Conservation (phyloP, 2,329 filamentous ascomycete species). For the Ceratocystis albifundus region DNA sequence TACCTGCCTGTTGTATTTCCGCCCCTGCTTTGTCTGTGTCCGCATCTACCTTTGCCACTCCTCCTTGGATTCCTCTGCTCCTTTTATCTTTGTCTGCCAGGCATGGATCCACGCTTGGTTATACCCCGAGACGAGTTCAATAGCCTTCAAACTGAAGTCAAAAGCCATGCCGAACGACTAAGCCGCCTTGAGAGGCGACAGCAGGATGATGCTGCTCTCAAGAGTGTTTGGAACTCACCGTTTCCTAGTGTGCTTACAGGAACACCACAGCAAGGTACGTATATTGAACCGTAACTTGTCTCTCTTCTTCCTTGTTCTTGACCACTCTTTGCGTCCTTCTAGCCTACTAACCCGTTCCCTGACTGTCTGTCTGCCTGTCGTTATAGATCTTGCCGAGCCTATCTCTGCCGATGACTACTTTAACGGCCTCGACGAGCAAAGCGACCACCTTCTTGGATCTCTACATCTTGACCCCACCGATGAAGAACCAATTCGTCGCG, state of each 20-base stretch:
- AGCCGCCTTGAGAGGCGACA: slow-evolving; percentile 53
- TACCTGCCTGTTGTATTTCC: not conserved
- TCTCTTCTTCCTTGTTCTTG: not conserved
- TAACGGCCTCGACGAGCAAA: slow-evolving; percentile 79
- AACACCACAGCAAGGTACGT: slow-evolving; percentile 71
- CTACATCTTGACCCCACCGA: slow-evolving; percentile 71
- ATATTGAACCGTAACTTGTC: not conserved
- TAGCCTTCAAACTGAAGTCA: slow-evolving; percentile 59
- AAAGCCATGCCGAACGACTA: slow-evolving; percentile 53
- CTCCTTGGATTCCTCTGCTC: not conserved
- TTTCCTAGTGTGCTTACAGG: slow-evolving; percentile 77
- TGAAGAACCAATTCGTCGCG: slow-evolving; percentile 72
- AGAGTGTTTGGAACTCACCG: slow-evolving; percentile 87
- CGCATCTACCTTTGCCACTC: not conserved
- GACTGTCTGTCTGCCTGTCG: too few relatives aligned
- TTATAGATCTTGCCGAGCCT: slow-evolving; percentile 16
- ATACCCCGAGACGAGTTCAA: slow-evolving; percentile 53
- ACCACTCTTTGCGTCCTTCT: not conserved
- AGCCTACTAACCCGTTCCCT: slow-evolving; percentile 5
- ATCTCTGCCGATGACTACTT: slow-evolving; percentile 63
- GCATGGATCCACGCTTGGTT: slow-evolving; percentile 54
- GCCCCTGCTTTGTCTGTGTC: not conserved
- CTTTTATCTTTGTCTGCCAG: slow-evolving; percentile 26
- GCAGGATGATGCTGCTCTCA: slow-evolving; percentile 55
- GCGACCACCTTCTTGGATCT: slow-evolving; percentile 65